A percentile compares a stretch with the other conserved stretches of the same genome.
Conservation (phyloP, 2,329 filamentous ascomycete genomes). For the Plenodomus tracheiphilus region DNA sequence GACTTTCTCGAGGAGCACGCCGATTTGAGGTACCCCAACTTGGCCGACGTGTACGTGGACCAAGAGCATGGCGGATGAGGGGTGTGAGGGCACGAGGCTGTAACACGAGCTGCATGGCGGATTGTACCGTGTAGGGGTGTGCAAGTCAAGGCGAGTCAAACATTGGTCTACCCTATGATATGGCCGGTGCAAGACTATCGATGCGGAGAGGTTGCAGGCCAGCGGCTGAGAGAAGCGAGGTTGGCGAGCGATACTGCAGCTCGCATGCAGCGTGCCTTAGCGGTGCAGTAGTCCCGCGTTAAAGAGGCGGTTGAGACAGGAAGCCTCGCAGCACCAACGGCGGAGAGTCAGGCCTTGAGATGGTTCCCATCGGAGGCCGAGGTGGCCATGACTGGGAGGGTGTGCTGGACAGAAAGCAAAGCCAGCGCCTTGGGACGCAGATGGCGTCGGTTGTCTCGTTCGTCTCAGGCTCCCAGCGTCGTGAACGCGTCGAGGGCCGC, state of each 20-base stretch:
- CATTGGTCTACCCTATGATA: too few species aligned
- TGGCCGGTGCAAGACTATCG: too few species aligned
- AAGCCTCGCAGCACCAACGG: background rate
- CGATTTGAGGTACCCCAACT: constrained; percentile 85
- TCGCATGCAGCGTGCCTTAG: constrained; percentile 22
- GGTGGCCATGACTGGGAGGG: background rate
- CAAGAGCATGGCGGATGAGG: constrained; percentile 26
- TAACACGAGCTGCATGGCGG: too few species aligned
- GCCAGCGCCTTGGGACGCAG: too few species aligned
- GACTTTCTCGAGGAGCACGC: constrained; percentile 84
- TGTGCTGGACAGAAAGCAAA: background rate
- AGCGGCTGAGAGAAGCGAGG: constrained; percentile 6
- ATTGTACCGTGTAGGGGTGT: too few species aligned
- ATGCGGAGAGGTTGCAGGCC: constrained; percentile 3
- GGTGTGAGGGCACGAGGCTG: background rate
- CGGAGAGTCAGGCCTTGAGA: background rate
- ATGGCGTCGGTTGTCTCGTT: background rate
- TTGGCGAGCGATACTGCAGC: constrained; percentile 5
- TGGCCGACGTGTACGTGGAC: constrained; percentile 51
- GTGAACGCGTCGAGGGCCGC: background rate
- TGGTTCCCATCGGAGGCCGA: background rate
- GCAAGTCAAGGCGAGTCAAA: too few species aligned
- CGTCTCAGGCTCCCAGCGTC: background rate
- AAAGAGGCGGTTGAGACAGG: constrained; percentile 10
- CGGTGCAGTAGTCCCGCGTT: constrained; percentile 8